Conservation (phyloP, 1,284 basidiomycete genomes). For the Ganoderma sinense region DNA sequence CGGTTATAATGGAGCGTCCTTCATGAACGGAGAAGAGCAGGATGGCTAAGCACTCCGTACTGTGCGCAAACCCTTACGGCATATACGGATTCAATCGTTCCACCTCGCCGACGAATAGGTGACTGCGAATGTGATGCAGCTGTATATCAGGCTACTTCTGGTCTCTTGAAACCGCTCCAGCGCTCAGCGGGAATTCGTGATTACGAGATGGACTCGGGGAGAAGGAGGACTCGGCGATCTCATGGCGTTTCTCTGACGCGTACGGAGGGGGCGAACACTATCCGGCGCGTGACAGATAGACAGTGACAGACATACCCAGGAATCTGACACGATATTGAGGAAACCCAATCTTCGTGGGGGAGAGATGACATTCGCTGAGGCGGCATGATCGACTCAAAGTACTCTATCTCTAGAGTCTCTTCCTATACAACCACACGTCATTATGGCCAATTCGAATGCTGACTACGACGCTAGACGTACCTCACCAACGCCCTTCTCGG, state of each 20-base stretch:
- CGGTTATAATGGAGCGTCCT: neutral
- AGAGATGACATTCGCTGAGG: constrained; percentile 85
- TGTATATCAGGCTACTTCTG: neutral
- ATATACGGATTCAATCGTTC: neutral
- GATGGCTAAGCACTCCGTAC: neutral
- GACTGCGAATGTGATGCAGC: neutral
- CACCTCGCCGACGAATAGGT: neutral
- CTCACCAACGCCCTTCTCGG: constrained; percentile 75
- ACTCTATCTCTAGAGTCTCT: constrained; percentile 93
- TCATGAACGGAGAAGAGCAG: neutral
- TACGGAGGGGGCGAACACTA: neutral
- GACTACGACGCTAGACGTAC: constrained; percentile 42
- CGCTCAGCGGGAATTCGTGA: neutral
- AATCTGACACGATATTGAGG: constrained; percentile 76
- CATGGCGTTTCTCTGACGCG: neutral
- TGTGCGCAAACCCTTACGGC: neutral
- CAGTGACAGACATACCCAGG: constrained; percentile 67
- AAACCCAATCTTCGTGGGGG: constrained; percentile 95
- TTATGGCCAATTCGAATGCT: neutral
- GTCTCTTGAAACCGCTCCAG: neutral
- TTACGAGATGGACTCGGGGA: neutral
- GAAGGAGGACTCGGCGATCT: neutral
- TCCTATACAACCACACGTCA: constrained; percentile 55
- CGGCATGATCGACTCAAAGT: constrained; percentile 92
- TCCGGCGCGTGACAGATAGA: neutral